Evolutionary conservation across 257 asterid species (phyloP).

Genomic region (Nyctanthes arbortristis): DNA sequence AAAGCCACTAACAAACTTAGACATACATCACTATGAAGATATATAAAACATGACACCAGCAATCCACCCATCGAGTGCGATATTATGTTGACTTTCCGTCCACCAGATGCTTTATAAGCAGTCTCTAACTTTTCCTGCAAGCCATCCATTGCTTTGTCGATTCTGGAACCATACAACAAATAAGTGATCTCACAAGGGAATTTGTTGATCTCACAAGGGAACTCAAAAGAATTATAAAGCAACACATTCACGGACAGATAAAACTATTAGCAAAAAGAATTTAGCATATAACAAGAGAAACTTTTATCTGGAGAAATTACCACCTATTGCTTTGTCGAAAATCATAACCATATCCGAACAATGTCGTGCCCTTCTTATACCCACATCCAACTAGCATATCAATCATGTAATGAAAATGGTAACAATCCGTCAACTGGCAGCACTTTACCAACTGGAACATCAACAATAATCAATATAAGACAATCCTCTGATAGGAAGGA

Average conservation of each 20-base stretch:
- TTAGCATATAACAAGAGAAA: conserved; percentile 4
- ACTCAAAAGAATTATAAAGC: conserved; percentile 4
- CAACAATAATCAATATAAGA: conserved; percentile 23
- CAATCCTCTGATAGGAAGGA: not conserved
- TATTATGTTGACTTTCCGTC: conserved; percentile 80
- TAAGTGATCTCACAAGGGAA: conserved; percentile 5
- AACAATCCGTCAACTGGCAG: conserved; percentile 53
- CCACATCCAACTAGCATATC: conserved; percentile 97
- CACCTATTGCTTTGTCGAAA: conserved; percentile 98
- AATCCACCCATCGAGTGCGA: conserved; percentile 97
- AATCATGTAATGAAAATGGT: conserved; percentile 96
- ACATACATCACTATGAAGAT: conserved; percentile 73
- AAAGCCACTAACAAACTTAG: conserved; percentile 14
- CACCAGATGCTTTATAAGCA: conserved; percentile 90
- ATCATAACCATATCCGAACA: conserved; percentile 93
- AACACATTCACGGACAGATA: not conserved
- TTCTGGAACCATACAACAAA: conserved; percentile 47
- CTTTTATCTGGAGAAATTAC: conserved; percentile 19
- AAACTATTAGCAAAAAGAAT: not conserved
- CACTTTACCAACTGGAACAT: conserved; percentile 70
- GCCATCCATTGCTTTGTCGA: conserved; percentile 70
- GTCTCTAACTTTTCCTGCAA: conserved; percentile 65
- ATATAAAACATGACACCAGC: conserved; percentile 66
- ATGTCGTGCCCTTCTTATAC: conserved; percentile 79
- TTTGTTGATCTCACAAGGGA: no score